These are phyloP conservation scores for Penicillium olsonii DNA, from an alignment of 2,329 filamentous ascomycete species.

Conservation along the genomic window DNA sequence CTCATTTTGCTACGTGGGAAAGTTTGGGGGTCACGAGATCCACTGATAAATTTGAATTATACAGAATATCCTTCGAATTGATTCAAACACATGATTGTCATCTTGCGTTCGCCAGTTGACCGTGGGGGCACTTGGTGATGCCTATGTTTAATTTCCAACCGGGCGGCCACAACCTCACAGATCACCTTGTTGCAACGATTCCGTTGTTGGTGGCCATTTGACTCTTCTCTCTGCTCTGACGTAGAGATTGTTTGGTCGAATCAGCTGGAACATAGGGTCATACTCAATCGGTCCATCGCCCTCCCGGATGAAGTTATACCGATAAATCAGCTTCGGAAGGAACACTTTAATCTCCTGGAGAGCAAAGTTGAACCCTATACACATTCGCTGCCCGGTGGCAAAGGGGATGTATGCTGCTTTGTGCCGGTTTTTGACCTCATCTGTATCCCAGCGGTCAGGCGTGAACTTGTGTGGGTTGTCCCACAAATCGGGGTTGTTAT, in stretches of 20 bases:
- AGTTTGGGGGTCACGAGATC: background rate
- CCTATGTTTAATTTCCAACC: too few species aligned
- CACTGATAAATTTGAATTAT: background rate
- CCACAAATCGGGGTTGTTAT: slow-evolving; percentile 59
- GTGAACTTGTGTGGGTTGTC: slow-evolving; percentile 61
- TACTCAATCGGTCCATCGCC: slow-evolving; percentile 50
- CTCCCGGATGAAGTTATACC: slow-evolving; percentile 59
- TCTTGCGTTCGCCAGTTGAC: too few species aligned
- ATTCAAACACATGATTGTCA: too few species aligned
- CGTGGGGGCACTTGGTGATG: too few species aligned
- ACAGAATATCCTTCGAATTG: too few species aligned
- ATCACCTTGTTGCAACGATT: background rate
- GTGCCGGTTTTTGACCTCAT: slow-evolving; percentile 53
- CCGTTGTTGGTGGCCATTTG: slow-evolving; percentile 16
- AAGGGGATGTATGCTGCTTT: slow-evolving; percentile 61
- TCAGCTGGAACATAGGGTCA: slow-evolving; percentile 32
- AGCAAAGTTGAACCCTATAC: slow-evolving; percentile 67
- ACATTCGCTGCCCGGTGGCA: slow-evolving; percentile 58
- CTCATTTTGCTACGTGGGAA: background rate
- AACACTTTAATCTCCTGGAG: slow-evolving; percentile 61
- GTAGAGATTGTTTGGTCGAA: slow-evolving; percentile 30
- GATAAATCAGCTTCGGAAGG: slow-evolving; percentile 58
- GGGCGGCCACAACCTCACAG: too few species aligned
- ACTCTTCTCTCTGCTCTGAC: slow-evolving; percentile 21
- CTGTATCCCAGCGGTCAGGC: slow-evolving; percentile 60